Evolutionary conservation across 441 rosid genomes (phyloP).

Genomic region (Erodium texanum): DNA sequence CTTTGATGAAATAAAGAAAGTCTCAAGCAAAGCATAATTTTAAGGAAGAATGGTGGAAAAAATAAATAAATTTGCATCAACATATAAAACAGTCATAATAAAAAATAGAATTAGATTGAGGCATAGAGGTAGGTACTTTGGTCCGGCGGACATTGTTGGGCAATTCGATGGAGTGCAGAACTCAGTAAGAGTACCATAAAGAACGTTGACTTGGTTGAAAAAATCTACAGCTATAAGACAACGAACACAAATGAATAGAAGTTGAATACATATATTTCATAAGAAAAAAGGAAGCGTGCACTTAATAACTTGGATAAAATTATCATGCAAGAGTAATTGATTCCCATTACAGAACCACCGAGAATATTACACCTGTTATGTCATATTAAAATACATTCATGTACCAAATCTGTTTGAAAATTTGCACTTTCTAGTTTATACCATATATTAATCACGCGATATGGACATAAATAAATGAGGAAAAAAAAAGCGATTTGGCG

Average conservation of each 20-base stretch:
- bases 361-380: not conserved
- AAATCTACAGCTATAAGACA: conserved; percentile 37
- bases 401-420: not conserved
- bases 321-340: not conserved
- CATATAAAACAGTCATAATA: conserved; percentile 1
- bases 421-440: not conserved
- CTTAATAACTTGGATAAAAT: not conserved
- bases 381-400: not conserved
- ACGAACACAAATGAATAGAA: conserved; percentile 8
- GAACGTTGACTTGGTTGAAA: conserved; percentile 42
- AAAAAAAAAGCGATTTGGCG: not conserved
- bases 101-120: not conserved
- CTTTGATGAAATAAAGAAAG: no score
- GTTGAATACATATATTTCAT: conserved; percentile 2
- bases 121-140: conserved; percentile 26
- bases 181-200: conserved; percentile 40
- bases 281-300: not conserved
- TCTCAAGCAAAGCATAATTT: not conserved
- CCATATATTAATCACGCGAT: not conserved
- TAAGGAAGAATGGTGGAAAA: not conserved
- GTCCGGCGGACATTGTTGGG: conserved; percentile 41
- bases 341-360: not conserved
- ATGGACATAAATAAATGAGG: not conserved
- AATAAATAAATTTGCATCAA: not conserved
- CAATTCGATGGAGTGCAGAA: conserved; percentile 40